These are phyloP conservation scores for Alternaria atra DNA, from an alignment of 2,329 filamentous ascomycete species.

Conservation along the genomic window DNA sequence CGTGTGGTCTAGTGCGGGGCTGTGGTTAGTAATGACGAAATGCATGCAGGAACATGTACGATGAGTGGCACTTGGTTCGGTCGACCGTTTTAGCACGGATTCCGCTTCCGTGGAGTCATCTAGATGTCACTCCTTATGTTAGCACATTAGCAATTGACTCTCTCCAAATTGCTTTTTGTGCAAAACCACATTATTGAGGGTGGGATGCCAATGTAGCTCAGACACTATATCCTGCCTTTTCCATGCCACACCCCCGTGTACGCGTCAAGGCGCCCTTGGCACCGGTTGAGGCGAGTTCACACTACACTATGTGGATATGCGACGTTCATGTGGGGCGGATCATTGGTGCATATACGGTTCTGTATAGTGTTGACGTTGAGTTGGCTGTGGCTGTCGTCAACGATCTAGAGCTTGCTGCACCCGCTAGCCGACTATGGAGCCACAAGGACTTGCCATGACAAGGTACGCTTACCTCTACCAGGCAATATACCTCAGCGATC, in stretches of 20 bases:
- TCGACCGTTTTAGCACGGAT: constrained; percentile 11
- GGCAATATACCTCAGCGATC: constrained; percentile 29
- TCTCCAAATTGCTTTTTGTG: constrained; percentile 4
- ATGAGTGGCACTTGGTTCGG: constrained; percentile 6
- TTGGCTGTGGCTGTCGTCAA: constrained; percentile 36
- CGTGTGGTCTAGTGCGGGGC: constrained; percentile 38
- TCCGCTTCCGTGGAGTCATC: constrained; percentile 14
- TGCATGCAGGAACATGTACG: constrained; percentile 25
- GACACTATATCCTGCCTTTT: constrained; percentile 24
- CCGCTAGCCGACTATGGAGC: constrained; percentile 18
- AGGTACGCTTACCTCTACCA: constrained; percentile 16
- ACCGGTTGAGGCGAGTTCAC: constrained; percentile 21
- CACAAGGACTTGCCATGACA: constrained; percentile 25
- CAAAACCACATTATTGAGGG: constrained; percentile 11
- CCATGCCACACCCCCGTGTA: constrained; percentile 25
- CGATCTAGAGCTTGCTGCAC: constrained; percentile 27
- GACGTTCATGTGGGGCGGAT: constrained; percentile 23
- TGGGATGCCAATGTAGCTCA: constrained; percentile 30
- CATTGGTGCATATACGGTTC: constrained; percentile 29
- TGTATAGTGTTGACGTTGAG: constrained; percentile 38
- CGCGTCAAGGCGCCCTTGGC: constrained; percentile 17
- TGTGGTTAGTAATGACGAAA: constrained; percentile 35
- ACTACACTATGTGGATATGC: constrained; percentile 27
- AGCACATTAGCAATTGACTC: constrained; percentile 22
- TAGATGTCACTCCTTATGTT: constrained; percentile 35